Base-by-base conservation (phyloP, 352 stramenopile species). In the Pythium plurisporium region DNA sequence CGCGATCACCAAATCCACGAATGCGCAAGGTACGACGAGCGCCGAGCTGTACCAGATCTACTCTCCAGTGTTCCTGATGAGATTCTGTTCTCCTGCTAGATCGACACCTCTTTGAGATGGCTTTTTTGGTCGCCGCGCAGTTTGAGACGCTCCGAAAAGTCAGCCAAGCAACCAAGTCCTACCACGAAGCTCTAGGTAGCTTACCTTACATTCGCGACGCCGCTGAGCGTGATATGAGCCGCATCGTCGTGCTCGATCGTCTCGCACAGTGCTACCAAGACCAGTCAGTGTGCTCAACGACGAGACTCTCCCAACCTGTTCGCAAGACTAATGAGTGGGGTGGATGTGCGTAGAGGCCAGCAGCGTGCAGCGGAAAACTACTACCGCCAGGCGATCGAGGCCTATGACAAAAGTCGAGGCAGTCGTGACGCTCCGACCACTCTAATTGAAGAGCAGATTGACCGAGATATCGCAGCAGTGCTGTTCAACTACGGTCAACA, bases 241-340 rank as follows among this genome's bases (percentile, higher is more conserved):
- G 69, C 26, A 43, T 93, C n/a, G 78, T 93, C 48, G 85, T 81
- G 36, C 67, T 91, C 15, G 82, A 93, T 52, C 76, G 82, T 20
- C 82, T 93, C 48, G 82, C 82, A 0, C 79, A 91, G 67, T 88
- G 73, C 44, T 91, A 89, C 55, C 73, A 91, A 44, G 76, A 93
- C 63, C 44, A 65, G 73, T 82, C 10, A 10, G 33, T 38, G 33
- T 10, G 10, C 33, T 38, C 33, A 38, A n/a, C n/a, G n/a, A n/a
- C n/a, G n/a, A n/a, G n/a, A n/a, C n/a, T n/a, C n/a, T n/a, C n/a
- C n/a, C n/a, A n/a, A n/a, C n/a, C n/a, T n/a, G n/a, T n/a, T n/a
- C n/a, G n/a, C n/a, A n/a, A n/a, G n/a, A n/a, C n/a, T n/a, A n/a
- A n/a, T n/a, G n/a, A n/a, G n/a, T n/a, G n/a, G n/a, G n/a, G n/a